Conservation (phyloP, 306 rosid species). For the Dryas octopetala region DNA sequence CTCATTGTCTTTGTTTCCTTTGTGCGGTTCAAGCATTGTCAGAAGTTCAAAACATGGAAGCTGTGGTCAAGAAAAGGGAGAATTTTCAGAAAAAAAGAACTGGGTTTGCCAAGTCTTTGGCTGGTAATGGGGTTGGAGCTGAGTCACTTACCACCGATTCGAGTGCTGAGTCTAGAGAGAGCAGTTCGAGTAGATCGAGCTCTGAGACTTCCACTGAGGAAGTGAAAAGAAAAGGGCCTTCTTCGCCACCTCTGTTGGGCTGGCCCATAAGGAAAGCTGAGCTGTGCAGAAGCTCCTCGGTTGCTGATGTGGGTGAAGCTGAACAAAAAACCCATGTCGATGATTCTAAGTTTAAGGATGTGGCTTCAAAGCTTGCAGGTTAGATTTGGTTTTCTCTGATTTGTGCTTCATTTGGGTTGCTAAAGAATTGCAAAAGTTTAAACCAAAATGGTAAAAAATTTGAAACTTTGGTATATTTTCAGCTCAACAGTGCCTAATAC, state of each 20-base stretch:
- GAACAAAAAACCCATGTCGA: constrained; percentile 38
- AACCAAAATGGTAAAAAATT: background rate
- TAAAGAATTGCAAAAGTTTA: background rate
- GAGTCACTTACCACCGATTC: constrained; percentile 66
- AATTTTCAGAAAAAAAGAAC: constrained; percentile 35
- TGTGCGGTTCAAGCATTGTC: constrained; percentile 38
- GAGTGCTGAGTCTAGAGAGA: constrained; percentile 50
- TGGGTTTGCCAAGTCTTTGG: constrained; percentile 35
- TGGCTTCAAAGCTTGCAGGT: constrained; percentile 63
- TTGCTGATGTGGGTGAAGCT: constrained; percentile 36
- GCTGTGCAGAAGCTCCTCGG: constrained; percentile 40
- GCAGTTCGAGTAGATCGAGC: constrained; percentile 57
- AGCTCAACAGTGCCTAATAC: background rate
- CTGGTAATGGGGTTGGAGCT: constrained; percentile 30
- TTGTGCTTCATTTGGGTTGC: background rate
- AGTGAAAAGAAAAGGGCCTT: constrained; percentile 47
- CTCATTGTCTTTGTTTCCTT: constrained; percentile 34
- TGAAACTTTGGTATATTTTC: background rate
- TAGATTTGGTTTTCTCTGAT: constrained; percentile 11
- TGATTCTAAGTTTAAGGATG: constrained; percentile 36
- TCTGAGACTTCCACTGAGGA: constrained; percentile 52
- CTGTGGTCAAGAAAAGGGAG: constrained; percentile 44
- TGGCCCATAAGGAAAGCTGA: constrained; percentile 95
- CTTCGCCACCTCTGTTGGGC: constrained; percentile 71
- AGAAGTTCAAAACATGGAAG: constrained; percentile 51